These are phyloP conservation scores for Elsinoe perseae DNA, from an alignment of 2,329 filamentous ascomycete genomes.

Conservation along the genomic window DNA sequence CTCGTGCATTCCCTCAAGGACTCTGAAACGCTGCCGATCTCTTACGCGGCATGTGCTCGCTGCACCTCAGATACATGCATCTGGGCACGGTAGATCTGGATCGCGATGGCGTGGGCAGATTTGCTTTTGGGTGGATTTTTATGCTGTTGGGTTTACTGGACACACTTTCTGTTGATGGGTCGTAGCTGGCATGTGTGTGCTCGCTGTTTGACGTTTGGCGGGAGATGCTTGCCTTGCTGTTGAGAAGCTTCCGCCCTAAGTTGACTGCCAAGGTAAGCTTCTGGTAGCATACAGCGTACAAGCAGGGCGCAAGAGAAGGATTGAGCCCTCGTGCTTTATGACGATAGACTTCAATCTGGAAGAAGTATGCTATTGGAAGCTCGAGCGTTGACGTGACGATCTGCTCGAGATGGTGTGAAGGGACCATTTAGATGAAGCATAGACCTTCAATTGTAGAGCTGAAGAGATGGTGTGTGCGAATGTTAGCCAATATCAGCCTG, in stretches of 20 bases:
- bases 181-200: no score
- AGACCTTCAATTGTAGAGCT: neutral
- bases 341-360: neutral
- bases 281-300: neutral
- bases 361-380: neutral
- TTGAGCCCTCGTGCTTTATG: neutral
- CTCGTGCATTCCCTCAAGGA: neutral
- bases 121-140: no score
- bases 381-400: no score
- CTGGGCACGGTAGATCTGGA: neutral
- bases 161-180: no score
- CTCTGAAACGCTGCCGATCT: neutral
- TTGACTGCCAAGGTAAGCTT: neutral
- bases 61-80: neutral
- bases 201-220: no score
- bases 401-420: no score
- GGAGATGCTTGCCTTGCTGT: neutral
- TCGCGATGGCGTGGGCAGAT: no score
- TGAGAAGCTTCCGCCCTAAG: neutral
- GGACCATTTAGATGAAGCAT: no score
- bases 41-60: neutral
- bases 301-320: neutral
- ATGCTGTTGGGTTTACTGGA: no score
- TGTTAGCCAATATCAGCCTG: neutral
- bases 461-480: neutral